A percentile compares a stretch with the other conserved stretches of the same genome.
Conservation (phyloP, 371 early-diverging fungal genomes). For the Apophysomyces ossiformis region DNA sequence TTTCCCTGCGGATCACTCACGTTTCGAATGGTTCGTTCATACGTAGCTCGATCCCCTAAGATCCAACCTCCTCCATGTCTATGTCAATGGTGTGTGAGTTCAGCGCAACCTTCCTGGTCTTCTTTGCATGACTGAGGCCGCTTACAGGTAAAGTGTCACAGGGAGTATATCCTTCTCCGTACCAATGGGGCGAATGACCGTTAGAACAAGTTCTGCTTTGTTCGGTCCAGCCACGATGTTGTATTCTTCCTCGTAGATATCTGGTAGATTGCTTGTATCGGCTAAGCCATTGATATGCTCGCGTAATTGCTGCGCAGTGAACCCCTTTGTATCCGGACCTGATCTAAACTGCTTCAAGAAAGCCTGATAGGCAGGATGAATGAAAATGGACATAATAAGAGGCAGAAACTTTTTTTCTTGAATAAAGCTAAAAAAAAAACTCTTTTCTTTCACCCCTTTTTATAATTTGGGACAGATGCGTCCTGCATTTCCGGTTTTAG, state of each 20-base stretch:
- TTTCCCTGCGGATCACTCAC: slow-evolving; percentile 3
- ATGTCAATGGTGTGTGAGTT: no score
- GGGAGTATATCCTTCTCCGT: slow-evolving; percentile 20
- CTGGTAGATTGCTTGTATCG: not conserved
- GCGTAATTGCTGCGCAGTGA: not conserved
- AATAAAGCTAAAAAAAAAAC: no score
- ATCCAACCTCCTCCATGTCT: slow-evolving; percentile 29
- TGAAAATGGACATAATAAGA: not conserved
- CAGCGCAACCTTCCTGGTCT: no score
- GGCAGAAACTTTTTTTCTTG: not conserved
- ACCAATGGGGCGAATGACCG: slow-evolving; percentile 17
- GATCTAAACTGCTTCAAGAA: not conserved
- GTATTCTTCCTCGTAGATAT: not conserved
- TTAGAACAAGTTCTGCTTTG: slow-evolving; percentile 13
- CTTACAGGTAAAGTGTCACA: slow-evolving; percentile 23
- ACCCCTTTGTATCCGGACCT: not conserved
- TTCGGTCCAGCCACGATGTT: not conserved
- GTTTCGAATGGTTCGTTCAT: slow-evolving; percentile 9
- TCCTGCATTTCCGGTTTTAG: no score
- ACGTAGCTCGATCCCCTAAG: not conserved
- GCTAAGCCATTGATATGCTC: not conserved
- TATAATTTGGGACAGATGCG: no score
- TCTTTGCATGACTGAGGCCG: not conserved
- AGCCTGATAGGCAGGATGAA: not conserved
- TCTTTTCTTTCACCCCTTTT: no score